These are phyloP conservation scores for Yarrowia porcina DNA, from an alignment of 805 yeast genomes.

Conservation along the genomic window DNA sequence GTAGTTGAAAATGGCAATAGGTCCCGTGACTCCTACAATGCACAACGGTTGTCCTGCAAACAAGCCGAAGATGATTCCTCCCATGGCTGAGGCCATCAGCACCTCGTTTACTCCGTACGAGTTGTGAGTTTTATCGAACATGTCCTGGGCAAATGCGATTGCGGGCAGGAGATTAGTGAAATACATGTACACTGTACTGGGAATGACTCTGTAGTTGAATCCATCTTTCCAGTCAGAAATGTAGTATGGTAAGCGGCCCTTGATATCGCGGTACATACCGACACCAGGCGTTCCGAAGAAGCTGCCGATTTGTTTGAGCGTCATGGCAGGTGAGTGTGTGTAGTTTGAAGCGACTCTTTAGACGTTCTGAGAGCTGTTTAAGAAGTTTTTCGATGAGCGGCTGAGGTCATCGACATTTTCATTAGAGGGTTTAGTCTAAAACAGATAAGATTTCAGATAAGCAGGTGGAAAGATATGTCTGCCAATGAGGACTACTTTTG, in stretches of 20 bases:
- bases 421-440: background rate
- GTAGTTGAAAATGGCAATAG: constrained; percentile 85
- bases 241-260: constrained; percentile 61
- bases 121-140: constrained; percentile 87
- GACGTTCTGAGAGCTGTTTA: background rate
- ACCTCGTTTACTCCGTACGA: constrained; percentile 92
- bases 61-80: constrained; percentile 83
- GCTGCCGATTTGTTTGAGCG: background rate
- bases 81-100: constrained; percentile 76
- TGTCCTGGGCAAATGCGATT: constrained; percentile 92
- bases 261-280: constrained; percentile 56
- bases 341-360: background rate
- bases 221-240: constrained; percentile 79
- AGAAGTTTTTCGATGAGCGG: background rate
- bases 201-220: constrained; percentile 79
- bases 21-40: constrained; percentile 97
- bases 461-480: background rate
- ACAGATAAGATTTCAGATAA: constrained; percentile 14
- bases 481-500: too few relatives aligned
- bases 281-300: constrained; percentile 38
- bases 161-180: constrained; percentile 92
- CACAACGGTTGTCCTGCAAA: constrained; percentile 89
- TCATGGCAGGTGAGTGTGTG: background rate
- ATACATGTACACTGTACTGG: constrained; percentile 76
- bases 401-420: constrained; percentile 12